Base-by-base conservation (phyloP, 345 rosid species). In the Pistacia integerrima region DNA sequence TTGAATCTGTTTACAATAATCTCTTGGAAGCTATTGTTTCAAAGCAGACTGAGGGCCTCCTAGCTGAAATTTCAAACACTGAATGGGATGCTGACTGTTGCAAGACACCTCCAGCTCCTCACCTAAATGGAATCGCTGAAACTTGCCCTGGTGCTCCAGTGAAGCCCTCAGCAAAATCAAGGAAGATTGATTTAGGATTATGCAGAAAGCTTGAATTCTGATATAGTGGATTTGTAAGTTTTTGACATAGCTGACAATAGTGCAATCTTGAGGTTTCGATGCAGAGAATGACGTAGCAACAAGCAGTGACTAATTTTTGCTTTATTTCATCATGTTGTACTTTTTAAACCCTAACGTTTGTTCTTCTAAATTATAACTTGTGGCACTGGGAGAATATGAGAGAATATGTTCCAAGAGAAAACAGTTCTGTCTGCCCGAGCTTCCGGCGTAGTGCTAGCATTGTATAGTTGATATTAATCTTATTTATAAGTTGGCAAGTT, bases 81-180 rank as follows among this genome's bases (percentile, higher is more conserved):
- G 76, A 83, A 63, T 48, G 76, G 77, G 86, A 80, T 80, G 76
- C 68, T 36, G 69, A 82, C 55, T 75, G 41, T 74, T 87, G 88
- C 56, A 77, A 49, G 80, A 87, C 94, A 5, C 92, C 94, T 41
- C 77, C 80, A 38, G 77, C 64, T 20, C 84, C 84, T 67, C 78
- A 70, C 16, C 67, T 79, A 14, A 83, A 58, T 73, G 88, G 88
- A 56, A 35, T 80, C 57, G 85, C 86, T 22, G 88, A 84, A 66
- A 86, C 88, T 64, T 90, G 94, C 61, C 94, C 94, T 0, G 86
- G 78, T 13, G 90, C 94, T 77, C 94, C 94, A 14, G 35, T 84
- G 79, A 88, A 88, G 81, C 78, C 77, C 28, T 65, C 83, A 0
- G 84, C 80, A 49, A 78, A 61, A 16, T 79, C 89, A 8, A 84